Conservation (phyloP, 1,139 yeast genomes). For the Komagataea norvegica region DNA sequence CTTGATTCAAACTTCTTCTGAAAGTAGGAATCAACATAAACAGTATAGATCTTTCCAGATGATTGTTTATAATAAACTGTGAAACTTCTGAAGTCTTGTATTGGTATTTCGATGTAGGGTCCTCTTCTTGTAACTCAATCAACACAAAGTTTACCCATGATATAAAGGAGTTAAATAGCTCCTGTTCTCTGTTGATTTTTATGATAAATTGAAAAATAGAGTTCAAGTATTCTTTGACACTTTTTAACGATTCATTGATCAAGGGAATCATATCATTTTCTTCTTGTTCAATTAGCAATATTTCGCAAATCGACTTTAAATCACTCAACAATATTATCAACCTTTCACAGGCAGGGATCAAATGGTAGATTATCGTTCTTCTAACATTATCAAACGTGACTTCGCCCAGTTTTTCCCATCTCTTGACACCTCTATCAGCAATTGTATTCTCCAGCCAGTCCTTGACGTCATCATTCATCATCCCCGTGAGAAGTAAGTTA, state of each 20-base stretch:
- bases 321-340: constrained; percentile 46
- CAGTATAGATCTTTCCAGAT: constrained; percentile 21
- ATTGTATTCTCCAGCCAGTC: constrained; percentile 48
- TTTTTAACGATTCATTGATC: constrained; percentile 30
- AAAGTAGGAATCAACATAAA: constrained; percentile 20
- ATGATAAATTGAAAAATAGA: constrained; percentile 39
- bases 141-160: constrained; percentile 39
- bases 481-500: constrained; percentile 54
- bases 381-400: constrained; percentile 46
- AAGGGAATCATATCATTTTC: constrained; percentile 25
- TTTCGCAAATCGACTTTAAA: constrained; percentile 34
- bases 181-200: constrained; percentile 49
- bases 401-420: constrained; percentile 50
- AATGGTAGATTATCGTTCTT: constrained; percentile 42
- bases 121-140: constrained; percentile 28
- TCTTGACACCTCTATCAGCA: constrained; percentile 65
- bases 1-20: constrained; percentile 21
- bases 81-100: constrained; percentile 21
- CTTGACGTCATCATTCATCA: constrained; percentile 43
- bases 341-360: constrained; percentile 58
- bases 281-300: constrained; percentile 32
- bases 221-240: constrained; percentile 33
- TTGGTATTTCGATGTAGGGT: constrained; percentile 9
- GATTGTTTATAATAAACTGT: constrained; percentile 17
- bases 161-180: constrained; percentile 45